phyloP scores from a whole-genome alignment of 768 basidiomycete genomes.

The Naganishia vaughanmartiniae region DNA sequence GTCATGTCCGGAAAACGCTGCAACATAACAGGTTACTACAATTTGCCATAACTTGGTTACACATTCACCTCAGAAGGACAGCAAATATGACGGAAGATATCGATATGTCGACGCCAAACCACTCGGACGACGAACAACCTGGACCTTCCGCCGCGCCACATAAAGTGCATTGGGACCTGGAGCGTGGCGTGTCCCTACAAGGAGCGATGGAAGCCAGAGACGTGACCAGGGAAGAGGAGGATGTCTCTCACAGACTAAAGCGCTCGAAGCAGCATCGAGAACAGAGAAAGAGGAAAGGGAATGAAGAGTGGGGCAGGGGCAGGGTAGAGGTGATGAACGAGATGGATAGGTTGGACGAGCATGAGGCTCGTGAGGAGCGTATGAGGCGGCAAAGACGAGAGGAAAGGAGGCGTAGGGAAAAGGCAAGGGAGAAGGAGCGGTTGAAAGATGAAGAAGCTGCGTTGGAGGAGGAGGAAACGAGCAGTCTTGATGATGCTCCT shows the following conservation, averaged over 20 bases:
- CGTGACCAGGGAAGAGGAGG: background rate
- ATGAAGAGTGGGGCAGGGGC: background rate
- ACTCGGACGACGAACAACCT: background rate
- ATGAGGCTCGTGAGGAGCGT: slow-evolving; percentile 15
- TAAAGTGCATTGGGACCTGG: slow-evolving; percentile 16
- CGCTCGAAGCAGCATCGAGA: background rate
- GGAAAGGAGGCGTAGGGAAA: background rate
- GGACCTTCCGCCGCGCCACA: background rate
- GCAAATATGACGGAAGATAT: background rate
- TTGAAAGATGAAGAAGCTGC: slow-evolving; percentile 5
- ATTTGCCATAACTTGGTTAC: too few relatives aligned
- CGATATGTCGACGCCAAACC: background rate
- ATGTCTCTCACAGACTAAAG: background rate
- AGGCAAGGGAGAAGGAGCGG: background rate
- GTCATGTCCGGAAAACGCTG: too few relatives aligned
- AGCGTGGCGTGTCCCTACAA: background rate
- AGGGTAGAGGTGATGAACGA: slow-evolving; percentile 8
- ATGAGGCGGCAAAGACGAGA: background rate
- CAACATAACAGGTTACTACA: too few relatives aligned
- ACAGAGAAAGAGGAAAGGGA: background rate
- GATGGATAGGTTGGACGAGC: slow-evolving; percentile 4
- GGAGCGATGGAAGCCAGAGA: slow-evolving; percentile 11
- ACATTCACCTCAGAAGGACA: too few relatives aligned
- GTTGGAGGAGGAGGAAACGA: slow-evolving; percentile 3
- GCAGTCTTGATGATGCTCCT: slow-evolving; percentile 6